A percentile compares a stretch with the other conserved stretches of the same genome.
Conservation (phyloP, 2,329 filamentous ascomycete genomes). For the Cryphonectria japonica region DNA sequence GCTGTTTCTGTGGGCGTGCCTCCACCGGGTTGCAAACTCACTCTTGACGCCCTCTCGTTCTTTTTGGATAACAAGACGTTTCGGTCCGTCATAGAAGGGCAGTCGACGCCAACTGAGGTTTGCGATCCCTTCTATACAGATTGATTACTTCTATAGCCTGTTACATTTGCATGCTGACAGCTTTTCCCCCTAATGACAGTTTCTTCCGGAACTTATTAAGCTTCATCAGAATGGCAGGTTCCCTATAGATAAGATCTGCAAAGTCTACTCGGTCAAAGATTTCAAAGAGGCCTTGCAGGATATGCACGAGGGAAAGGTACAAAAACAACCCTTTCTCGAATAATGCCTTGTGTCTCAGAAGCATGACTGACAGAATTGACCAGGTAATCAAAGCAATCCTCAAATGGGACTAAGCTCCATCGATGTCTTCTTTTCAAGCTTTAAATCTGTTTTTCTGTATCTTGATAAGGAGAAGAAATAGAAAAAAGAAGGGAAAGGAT, state of each 20-base stretch:
- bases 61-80: slow-evolving; percentile 38
- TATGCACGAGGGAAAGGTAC: slow-evolving; percentile 34
- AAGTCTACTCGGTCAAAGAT: slow-evolving; percentile 36
- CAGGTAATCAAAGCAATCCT: slow-evolving; percentile 31
- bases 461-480: neutral
- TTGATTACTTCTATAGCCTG: too few species aligned
- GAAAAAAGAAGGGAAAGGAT: neutral
- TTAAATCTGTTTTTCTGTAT: neutral
- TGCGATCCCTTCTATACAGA: neutral
- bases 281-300: slow-evolving; percentile 34
- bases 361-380: neutral
- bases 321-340: neutral
- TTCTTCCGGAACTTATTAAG: slow-evolving; percentile 39
- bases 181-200: slow-evolving; percentile 29
- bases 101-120: slow-evolving; percentile 35
- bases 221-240: slow-evolving; percentile 40
- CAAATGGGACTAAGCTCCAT: slow-evolving; percentile 24
- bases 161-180: neutral
- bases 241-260: slow-evolving; percentile 40
- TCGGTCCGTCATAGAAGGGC: slow-evolving; percentile 40
- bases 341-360: neutral
- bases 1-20: slow-evolving; percentile 41
- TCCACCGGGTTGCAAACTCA: slow-evolving; percentile 34
- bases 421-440: neutral
- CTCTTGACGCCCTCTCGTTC: slow-evolving; percentile 35